These are phyloP conservation scores for Neoboletus magnificus DNA, from an alignment of 768 basidiomycete species.

Conservation along the genomic window DNA sequence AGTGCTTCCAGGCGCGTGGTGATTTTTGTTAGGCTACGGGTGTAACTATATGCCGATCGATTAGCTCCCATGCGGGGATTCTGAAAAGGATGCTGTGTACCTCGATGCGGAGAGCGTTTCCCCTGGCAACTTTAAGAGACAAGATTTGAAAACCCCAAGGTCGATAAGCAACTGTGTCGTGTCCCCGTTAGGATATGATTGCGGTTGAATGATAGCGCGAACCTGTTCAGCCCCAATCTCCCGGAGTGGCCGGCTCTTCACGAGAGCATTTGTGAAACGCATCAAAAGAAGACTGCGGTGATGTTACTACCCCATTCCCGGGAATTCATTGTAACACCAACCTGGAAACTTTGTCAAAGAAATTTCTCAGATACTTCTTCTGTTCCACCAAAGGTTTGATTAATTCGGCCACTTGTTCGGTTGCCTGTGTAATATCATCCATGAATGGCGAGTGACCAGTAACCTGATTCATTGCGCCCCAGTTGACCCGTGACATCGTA, in stretches of 20 bases:
- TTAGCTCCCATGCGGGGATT: constrained; percentile 6
- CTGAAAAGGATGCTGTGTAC: constrained; percentile 33
- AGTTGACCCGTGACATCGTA: constrained; percentile 74
- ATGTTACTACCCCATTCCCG: neutral
- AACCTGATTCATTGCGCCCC: constrained; percentile 79
- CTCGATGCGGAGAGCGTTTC: constrained; percentile 55
- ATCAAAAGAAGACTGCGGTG: constrained; percentile 68
- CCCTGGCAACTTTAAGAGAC: constrained; percentile 79
- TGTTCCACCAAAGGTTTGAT: constrained; percentile 85
- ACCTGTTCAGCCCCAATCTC: constrained; percentile 97
- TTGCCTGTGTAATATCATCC: constrained; percentile 66
- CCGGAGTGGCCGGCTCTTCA: constrained; percentile 85
- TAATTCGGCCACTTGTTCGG: constrained; percentile 72
- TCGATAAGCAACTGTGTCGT: constrained; percentile 75
- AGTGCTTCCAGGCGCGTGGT: constrained; percentile 84
- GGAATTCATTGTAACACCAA: constrained; percentile 32
- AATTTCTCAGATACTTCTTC: constrained; percentile 91
- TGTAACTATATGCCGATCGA: constrained; percentile 54
- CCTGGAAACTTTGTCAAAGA: constrained; percentile 93
- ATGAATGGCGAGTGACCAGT: constrained; percentile 83
- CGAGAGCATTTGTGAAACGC: constrained; percentile 86
- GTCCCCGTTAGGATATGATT: constrained; percentile 7
- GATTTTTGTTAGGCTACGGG: constrained; percentile 75
- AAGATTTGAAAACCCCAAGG: constrained; percentile 81
- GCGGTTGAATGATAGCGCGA: constrained; percentile 1